Base-by-base conservation (phyloP, 129 eudicot genomes). In the Flaveria linearis region DNA sequence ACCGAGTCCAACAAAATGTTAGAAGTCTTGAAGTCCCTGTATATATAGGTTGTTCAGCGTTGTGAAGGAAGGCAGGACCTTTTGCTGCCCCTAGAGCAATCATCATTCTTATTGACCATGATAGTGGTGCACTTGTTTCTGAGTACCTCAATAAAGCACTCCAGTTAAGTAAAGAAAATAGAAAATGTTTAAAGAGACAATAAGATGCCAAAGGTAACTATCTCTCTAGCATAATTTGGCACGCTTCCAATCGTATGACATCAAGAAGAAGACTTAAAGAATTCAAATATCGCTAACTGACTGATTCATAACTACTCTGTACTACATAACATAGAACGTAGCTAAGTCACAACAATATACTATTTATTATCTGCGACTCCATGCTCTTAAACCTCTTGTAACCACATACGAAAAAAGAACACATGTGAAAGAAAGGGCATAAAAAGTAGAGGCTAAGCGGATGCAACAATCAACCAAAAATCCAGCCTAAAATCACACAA, bases 11-110 rank as follows among this genome's bases (percentile, higher is more conserved):
- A 20, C 22, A 20, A 20, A 20, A 20, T 20, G 22, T 20, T 20
- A 20, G 22, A 20, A 20, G 22, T 93, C 83, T 93, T 93, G 84
- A 93, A 93, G 75, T 93, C 98, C 55, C 98, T 79, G 52, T 93
- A 20, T 20, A 20, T 20, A 0, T 41, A 25, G 36, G 97, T 56
- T 97, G 88, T 83, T 93, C 96, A 25, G 97, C 97, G 82, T 90
- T 90, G 79, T 93, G 98, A 82, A 93, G 98, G 80, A 93, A 93
- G 68, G 98, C 98, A 74, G 90, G 93, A 28, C 98, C 98, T 81
- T 93, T 93, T 36, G 98, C 98, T 43, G 98, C 98, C 66, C 98
- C 97, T 61, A 30, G 3, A 30, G 36, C 36, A 30, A 4, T 30
- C 36, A 30, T 26, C 11, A 93, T 93, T 82, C 98, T 88, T 73